Conservation (phyloP, 106 monocot genomes). For the Amphibolis antarctica region DNA sequence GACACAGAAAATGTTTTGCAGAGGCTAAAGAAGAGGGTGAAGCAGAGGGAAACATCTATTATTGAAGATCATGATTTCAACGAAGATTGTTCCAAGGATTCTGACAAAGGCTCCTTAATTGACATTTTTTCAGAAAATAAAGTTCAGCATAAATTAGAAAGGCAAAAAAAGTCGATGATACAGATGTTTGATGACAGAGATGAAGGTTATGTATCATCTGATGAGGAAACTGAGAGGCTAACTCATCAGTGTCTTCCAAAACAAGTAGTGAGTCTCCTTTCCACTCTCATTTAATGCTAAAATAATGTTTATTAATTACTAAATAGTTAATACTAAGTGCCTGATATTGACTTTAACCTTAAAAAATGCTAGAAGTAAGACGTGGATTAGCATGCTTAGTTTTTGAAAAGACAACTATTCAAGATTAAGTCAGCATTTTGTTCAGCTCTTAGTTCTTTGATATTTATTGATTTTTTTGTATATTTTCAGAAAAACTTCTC, state of each 20-base stretch:
- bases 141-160: conserved; percentile 24
- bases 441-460: no score
- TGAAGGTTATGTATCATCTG: conserved; percentile 58
- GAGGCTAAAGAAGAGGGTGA: conserved; percentile 29
- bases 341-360: no score
- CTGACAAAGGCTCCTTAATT: conserved; percentile 17
- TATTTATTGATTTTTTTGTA: no score
- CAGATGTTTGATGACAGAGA: conserved; percentile 68
- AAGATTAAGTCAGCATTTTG: no score
- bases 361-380: no score
- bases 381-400: no score
- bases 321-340: no score
- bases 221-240: conserved; percentile 68
- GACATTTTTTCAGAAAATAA: conserved; percentile 19
- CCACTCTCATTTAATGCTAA: no score
- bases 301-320: no score
- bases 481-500: conserved; percentile 26
- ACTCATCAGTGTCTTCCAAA: conserved; percentile 42
- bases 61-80: conserved; percentile 27
- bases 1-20: conserved; percentile 71
- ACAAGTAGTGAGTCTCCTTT: conserved; percentile 54
- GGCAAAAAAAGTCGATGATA: conserved; percentile 60
- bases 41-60: conserved; percentile 16
- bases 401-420: no score
- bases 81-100: conserved; percentile 21